Base-by-base conservation (phyloP, 2,329 filamentous ascomycete genomes). In the Penicillium concentricum region DNA sequence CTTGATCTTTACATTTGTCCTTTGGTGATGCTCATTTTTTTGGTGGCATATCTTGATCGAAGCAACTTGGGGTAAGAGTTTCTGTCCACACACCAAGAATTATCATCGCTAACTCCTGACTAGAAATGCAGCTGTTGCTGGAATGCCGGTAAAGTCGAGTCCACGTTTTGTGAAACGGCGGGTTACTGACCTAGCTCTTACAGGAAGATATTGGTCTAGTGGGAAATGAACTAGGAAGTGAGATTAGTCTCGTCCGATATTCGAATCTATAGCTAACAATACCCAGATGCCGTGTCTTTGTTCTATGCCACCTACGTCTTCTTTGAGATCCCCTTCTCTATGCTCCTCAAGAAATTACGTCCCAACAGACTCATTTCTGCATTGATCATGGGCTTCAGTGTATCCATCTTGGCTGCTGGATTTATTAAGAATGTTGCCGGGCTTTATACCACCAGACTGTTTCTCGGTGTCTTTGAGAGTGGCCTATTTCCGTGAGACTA, bases 31-130 rank as follows among this genome's bases (percentile, higher is more conserved):
- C 65, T 80, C 43, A 72, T 82, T 28, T 83, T 81, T 57, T 64
- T 83, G 20, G 73, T 74, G 7, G 78, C 74, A 54, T 81, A 78
- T 64, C 71, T 81, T 35, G 81, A 84, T 68, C 75, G 81, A 50
- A 71, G 70, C 49, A 80, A 79, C 58, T 78, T 81, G 51, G 74
- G 74, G 43, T 79, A 78, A 59, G 75, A 70, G 5, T 46, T 5
- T 13, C 4, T 7, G 34, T 13, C 13, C 12, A 50, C 35, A 10
- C 5, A 15, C 16, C 7, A 42, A 28, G 8, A 2, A 4, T 38
- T 38, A 13, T 3, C 8, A 18, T 47, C 18, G 28, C 39, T 57
- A 39, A 59, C 30, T 18, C 22, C 4, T 46, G 15, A 3, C 28
- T 35, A 59, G 57, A 43, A 59, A 59, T 51, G 57, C 57, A 30